Evolutionary conservation across 257 asterid genomes (phyloP).

Genomic region (Solanum ahanhuiri): DNA sequence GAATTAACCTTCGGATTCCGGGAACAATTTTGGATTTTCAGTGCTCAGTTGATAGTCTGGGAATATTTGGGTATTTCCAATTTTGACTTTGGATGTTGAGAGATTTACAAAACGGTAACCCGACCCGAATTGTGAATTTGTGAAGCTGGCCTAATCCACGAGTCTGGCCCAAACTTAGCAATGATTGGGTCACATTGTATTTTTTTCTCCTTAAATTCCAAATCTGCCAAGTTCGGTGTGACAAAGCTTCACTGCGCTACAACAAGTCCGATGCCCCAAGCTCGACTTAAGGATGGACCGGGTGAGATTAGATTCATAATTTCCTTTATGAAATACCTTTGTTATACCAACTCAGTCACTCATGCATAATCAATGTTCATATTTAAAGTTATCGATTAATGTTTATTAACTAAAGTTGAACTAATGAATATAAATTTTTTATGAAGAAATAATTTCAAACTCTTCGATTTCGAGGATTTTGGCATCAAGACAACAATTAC

Average conservation of each 20-base stretch:
- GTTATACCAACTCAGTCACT: neutral
- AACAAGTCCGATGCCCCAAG: neutral
- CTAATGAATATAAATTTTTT: too few species aligned
- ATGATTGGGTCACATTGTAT: neutral
- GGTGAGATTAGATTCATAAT: neutral
- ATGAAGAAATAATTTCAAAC: neutral
- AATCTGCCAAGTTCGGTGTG: neutral
- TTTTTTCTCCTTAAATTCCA: neutral
- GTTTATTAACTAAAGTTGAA: neutral
- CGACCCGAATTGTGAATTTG: neutral
- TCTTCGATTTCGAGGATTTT: neutral
- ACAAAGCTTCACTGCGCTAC: neutral
- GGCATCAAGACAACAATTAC: neutral
- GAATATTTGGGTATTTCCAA: neutral
- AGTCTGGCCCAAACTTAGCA: neutral
- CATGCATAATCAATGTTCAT: neutral
- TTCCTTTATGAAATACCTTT: too few species aligned
- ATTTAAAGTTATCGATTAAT: neutral
- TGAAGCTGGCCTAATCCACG: neutral
- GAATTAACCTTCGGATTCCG: neutral
- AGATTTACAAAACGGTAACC: neutral
- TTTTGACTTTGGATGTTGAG: neutral
- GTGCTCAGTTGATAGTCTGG: neutral
- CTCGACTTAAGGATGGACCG: too few species aligned
- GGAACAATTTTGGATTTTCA: neutral